Conservation (phyloP, 2,329 filamentous ascomycete genomes). For the Diaporthe ampelina region DNA sequence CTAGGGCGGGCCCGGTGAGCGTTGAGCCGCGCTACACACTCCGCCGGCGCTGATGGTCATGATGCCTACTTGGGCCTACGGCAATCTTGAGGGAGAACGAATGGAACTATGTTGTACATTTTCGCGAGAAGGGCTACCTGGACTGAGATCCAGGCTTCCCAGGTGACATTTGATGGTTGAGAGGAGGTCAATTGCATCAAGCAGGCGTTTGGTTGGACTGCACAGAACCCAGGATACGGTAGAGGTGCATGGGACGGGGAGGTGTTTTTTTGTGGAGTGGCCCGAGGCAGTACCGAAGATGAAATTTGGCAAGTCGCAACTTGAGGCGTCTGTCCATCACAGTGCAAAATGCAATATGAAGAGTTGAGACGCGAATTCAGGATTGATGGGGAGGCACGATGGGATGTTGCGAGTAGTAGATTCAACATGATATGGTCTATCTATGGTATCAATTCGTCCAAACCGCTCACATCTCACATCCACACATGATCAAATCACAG, state of each 20-base stretch:
- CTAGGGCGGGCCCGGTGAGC: not conserved
- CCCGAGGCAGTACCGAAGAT: not conserved
- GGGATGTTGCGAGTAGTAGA: not conserved
- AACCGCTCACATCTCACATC: slow-evolving; percentile 4
- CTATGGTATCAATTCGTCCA: slow-evolving; percentile 38
- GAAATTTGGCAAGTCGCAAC: not conserved
- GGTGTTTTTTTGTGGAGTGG: not conserved
- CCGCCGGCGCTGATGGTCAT: not conserved
- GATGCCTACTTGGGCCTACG: not conserved
- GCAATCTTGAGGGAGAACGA: not conserved
- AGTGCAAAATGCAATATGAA: not conserved
- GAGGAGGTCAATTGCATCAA: slow-evolving; percentile 28
- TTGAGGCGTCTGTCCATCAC: not conserved
- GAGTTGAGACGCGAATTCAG: no score
- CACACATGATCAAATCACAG: slow-evolving; percentile 56
- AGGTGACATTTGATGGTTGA: not conserved
- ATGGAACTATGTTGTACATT: not conserved
- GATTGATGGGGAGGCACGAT: not conserved
- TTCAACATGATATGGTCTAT: slow-evolving; percentile 34
- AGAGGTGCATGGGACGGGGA: slow-evolving; percentile 7
- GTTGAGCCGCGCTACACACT: not conserved
- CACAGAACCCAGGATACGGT: slow-evolving; percentile 7
- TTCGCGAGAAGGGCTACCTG: not conserved
- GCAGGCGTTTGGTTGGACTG: slow-evolving; percentile 35
- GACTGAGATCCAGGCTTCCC: not conserved